Conservation (phyloP, 352 stramenopile species). For the Phytophthora vignae region DNA sequence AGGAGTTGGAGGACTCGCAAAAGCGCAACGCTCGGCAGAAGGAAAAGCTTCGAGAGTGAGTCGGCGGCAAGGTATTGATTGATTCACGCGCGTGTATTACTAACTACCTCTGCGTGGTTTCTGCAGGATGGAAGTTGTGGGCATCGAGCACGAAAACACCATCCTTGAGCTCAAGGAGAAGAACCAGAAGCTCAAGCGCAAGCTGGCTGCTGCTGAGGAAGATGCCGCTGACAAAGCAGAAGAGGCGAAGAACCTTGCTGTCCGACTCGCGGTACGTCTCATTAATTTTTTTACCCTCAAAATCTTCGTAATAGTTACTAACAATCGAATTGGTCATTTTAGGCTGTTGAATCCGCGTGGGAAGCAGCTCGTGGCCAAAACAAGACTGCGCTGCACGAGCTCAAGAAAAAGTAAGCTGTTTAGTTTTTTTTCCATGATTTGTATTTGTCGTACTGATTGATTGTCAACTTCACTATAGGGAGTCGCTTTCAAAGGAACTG, state of each 20-base stretch:
- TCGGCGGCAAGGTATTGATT: conserved; percentile 1
- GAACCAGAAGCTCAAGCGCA: conserved; percentile 77
- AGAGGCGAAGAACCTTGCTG: conserved; percentile 71
- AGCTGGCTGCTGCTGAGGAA: conserved; percentile 58
- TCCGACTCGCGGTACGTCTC: conserved; percentile 64
- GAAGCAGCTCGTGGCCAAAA: conserved; percentile 82
- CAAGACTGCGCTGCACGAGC: conserved; percentile 75
- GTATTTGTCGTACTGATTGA: background rate
- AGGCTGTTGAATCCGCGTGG: conserved; percentile 81
- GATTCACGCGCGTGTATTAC: background rate
- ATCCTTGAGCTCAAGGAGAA: conserved; percentile 84
- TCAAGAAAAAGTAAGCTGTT: conserved; percentile 75
- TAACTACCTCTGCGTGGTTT: background rate
- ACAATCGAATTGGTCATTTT: background rate
- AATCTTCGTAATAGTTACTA: too few relatives aligned
- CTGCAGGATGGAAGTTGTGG: conserved; percentile 68
- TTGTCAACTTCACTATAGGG: conserved; percentile 25
- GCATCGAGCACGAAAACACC: conserved; percentile 76
- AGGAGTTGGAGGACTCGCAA: conserved; percentile 74
- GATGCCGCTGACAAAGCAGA: conserved; percentile 59
- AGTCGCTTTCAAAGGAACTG: conserved; percentile 73
- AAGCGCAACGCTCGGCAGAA: conserved; percentile 75
- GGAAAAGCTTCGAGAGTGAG: conserved; percentile 74
- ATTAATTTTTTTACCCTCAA: background rate
- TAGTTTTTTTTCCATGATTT: background rate